Conservation (phyloP, 2,329 filamentous ascomycete genomes). For the Myriangium duriaei region DNA sequence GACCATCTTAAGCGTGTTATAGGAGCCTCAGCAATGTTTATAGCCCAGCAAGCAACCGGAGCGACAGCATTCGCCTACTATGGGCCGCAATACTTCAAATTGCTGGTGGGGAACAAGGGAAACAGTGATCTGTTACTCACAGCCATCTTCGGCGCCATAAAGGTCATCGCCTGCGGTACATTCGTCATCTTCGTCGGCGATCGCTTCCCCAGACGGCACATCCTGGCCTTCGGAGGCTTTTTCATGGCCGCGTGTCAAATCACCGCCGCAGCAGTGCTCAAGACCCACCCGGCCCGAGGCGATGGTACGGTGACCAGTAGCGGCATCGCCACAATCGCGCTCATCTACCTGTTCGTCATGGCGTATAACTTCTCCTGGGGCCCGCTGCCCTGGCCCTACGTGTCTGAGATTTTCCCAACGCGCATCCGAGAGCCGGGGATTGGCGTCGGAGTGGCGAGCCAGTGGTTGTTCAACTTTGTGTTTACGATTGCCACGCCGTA, state of each 20-base stretch:
- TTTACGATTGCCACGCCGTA: constrained; percentile 30
- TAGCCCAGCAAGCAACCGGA: constrained; percentile 41
- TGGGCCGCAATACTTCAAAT: constrained; percentile 42
- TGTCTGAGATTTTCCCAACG: constrained; percentile 40
- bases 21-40: constrained; percentile 36
- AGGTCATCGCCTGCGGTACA: constrained; percentile 37
- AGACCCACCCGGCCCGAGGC: constrained; percentile 16
- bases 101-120: constrained; percentile 34
- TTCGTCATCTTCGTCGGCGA: constrained; percentile 45
- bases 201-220: constrained; percentile 31
- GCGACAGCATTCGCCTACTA: constrained; percentile 44
- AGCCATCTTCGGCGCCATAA: constrained; percentile 42
- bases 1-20: constrained; percentile 34
- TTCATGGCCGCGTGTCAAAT: constrained; percentile 27
- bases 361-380: constrained; percentile 43
- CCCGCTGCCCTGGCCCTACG: constrained; percentile 40
- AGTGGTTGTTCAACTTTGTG: constrained; percentile 42
- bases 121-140: constrained; percentile 37
- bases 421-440: constrained; percentile 39
- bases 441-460: constrained; percentile 37
- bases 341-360: constrained; percentile 45
- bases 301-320: constrained; percentile 20
- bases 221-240: constrained; percentile 20
- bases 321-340: constrained; percentile 38
- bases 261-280: constrained; percentile 20